These are phyloP conservation scores for Syzygium aromaticum DNA, from an alignment of 345 rosid genomes.

Conservation along the genomic window DNA sequence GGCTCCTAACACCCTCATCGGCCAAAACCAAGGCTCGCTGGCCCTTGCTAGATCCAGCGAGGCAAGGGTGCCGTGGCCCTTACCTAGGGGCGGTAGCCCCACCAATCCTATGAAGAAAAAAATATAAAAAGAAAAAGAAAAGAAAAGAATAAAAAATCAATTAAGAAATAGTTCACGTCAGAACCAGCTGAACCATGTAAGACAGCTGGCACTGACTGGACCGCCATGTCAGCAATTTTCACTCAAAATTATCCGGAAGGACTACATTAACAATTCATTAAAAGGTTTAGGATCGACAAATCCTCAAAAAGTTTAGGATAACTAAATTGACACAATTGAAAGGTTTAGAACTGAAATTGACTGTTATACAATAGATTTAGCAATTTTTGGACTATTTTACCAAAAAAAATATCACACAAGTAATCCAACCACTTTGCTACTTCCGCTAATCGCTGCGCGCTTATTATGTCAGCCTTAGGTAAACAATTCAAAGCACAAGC, in stretches of 20 bases:
- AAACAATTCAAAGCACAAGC: background rate
- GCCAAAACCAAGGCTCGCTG: background rate
- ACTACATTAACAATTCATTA: background rate
- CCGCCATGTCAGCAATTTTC: accelerated
- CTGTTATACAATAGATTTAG: background rate
- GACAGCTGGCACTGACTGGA: accelerated
- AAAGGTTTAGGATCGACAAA: background rate
- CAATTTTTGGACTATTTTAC: background rate
- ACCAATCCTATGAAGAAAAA: background rate
- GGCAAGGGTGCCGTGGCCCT: background rate
- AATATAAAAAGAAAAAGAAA: background rate
- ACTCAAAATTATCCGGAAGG: background rate
- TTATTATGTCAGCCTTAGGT: background rate
- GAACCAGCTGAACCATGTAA: accelerated
- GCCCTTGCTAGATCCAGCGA: background rate
- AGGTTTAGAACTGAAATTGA: background rate
- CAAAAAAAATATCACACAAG: background rate
- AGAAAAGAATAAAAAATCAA: background rate
- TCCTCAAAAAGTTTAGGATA: background rate
- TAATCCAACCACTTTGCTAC: background rate
- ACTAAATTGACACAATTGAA: too few species aligned
- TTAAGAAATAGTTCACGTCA: background rate
- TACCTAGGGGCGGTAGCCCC: background rate
- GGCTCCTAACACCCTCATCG: background rate
- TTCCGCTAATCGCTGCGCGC: background rate